Evolutionary conservation across 2,329 filamentous ascomycete species (phyloP).

Genomic region (Beauveria medogensis): DNA sequence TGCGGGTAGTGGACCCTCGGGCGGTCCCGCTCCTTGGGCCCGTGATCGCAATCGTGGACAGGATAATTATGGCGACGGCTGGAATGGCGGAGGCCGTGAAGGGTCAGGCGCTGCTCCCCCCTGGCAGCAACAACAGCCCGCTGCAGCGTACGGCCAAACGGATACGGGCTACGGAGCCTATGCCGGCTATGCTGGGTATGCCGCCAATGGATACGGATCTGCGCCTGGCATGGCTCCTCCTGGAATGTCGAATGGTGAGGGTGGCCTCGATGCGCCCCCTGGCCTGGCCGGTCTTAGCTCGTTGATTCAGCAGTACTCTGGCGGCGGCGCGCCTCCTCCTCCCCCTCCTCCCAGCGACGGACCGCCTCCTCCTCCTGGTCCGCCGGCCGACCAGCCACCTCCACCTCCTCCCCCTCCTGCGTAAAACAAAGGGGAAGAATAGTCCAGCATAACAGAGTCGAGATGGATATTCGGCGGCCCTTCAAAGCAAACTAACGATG

Average conservation of each 20-base stretch:
- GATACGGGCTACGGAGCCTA: slow-evolving; percentile 50
- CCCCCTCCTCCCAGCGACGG: slow-evolving; percentile 51
- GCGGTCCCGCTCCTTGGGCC: slow-evolving; percentile 50
- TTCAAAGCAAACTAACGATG: not conserved
- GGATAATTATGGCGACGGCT: slow-evolving; percentile 26
- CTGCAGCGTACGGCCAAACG: slow-evolving; percentile 35
- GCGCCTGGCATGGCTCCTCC: slow-evolving; percentile 32
- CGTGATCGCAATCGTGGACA: slow-evolving; percentile 48
- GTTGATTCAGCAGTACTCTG: slow-evolving; percentile 59
- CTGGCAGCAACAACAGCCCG: slow-evolving; percentile 35
- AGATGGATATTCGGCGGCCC: not conserved
- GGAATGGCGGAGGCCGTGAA: slow-evolving; percentile 20
- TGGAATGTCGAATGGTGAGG: slow-evolving; percentile 33
- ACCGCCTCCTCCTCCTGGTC: slow-evolving; percentile 44
- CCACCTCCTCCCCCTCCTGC: slow-evolving; percentile 49
- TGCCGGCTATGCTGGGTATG: slow-evolving; percentile 39
- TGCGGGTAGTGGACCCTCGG: slow-evolving; percentile 31
- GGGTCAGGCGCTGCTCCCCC: slow-evolving; percentile 23
- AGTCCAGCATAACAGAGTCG: not conserved
- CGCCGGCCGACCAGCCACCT: slow-evolving; percentile 49
- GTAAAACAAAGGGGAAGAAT: slow-evolving; percentile 20
- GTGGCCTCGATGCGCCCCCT: slow-evolving; percentile 45
- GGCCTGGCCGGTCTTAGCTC: slow-evolving; percentile 52
- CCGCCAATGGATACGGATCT: slow-evolving; percentile 34
- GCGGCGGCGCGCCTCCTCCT: slow-evolving; percentile 40